phyloP scores from a whole-genome alignment of 108 stramenopile genomes.

The Discostella stelligeroides region DNA sequence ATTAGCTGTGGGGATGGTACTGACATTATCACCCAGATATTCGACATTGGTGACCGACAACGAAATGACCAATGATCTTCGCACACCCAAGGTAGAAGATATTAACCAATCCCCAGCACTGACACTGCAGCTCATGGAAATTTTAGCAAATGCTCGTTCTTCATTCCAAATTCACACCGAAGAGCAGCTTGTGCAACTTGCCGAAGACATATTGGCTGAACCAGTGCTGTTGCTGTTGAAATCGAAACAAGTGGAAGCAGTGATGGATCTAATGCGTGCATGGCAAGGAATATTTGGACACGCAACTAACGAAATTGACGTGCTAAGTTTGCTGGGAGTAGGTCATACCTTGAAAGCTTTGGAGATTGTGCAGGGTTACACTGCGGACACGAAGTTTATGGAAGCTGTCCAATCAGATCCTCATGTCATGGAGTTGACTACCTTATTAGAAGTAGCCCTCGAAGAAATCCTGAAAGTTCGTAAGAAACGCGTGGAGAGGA shows the following conservation, averaged over 20 bases:
- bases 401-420: slow-evolving; percentile 14
- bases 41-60: not conserved
- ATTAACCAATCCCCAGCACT: slow-evolving; percentile 3
- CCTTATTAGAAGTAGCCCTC: slow-evolving; percentile 26
- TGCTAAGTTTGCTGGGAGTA: slow-evolving; percentile 34
- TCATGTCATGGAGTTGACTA: slow-evolving; percentile 29
- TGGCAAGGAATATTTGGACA: slow-evolving; percentile 25
- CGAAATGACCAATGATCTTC: not conserved
- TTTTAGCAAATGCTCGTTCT: slow-evolving; percentile 28
- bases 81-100: not conserved
- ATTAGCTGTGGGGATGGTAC: slow-evolving; percentile 42
- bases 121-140: slow-evolving; percentile 26
- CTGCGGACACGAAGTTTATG: slow-evolving; percentile 18
- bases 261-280: slow-evolving; percentile 22
- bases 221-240: slow-evolving; percentile 36
- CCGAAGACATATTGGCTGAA: slow-evolving; percentile 20
- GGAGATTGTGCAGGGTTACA: slow-evolving; percentile 34
- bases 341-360: slow-evolving; percentile 25
- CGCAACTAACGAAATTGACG: not conserved
- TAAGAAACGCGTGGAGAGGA: slow-evolving; percentile 11
- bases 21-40: slow-evolving; percentile 6
- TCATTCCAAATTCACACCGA: slow-evolving; percentile 20
- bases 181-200: slow-evolving; percentile 23
- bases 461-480: slow-evolving; percentile 24
- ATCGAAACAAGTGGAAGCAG: slow-evolving; percentile 32